These are phyloP conservation scores for Ottelia alismoides DNA, from an alignment of 106 monocot species.

Conservation along the genomic window DNA sequence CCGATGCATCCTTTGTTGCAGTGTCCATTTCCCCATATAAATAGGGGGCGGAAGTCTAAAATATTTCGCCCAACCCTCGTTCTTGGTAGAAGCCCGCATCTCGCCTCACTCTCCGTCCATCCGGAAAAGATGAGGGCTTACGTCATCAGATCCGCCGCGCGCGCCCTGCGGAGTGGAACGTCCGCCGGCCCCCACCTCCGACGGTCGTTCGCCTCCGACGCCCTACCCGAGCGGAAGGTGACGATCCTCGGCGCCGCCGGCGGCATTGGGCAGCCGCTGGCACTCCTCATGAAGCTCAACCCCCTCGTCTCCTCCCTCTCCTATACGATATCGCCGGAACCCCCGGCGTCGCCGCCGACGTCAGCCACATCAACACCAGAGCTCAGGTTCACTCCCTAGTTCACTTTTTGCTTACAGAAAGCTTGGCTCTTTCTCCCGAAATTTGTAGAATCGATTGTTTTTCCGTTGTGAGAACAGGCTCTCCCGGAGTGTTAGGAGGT, in stretches of 20 bases:
- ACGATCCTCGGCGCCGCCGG: constrained; percentile 78
- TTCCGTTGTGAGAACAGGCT: too few relatives aligned
- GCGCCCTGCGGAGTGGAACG: constrained; percentile 6
- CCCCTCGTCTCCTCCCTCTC: constrained; percentile 53
- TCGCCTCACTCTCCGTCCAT: background rate
- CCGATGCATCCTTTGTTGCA: too few relatives aligned
- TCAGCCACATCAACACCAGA: constrained; percentile 74
- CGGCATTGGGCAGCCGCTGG: constrained; percentile 69
- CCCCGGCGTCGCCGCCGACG: constrained; percentile 71
- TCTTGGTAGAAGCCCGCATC: background rate
- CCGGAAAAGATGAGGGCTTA: constrained; percentile 25
- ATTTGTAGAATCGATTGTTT: too few relatives aligned
- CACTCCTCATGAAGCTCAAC: constrained; percentile 69
- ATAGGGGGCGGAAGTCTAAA: too few relatives aligned
- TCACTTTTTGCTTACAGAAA: too few relatives aligned
- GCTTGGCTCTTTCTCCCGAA: too few relatives aligned
- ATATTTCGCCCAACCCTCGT: too few relatives aligned
- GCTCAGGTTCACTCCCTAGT: too few relatives aligned
- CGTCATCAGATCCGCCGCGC: constrained; percentile 28
- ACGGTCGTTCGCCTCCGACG: constrained; percentile 14
- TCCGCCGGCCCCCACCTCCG: constrained; percentile 1
- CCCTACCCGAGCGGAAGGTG: constrained; percentile 40
- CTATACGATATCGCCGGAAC: constrained; percentile 74
- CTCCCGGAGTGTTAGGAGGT: too few relatives aligned
- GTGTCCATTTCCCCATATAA: too few relatives aligned